Evolutionary conservation across 495 filamentous ascomycete species (phyloP).

Genomic region (Recurvomyces mirabilis): DNA sequence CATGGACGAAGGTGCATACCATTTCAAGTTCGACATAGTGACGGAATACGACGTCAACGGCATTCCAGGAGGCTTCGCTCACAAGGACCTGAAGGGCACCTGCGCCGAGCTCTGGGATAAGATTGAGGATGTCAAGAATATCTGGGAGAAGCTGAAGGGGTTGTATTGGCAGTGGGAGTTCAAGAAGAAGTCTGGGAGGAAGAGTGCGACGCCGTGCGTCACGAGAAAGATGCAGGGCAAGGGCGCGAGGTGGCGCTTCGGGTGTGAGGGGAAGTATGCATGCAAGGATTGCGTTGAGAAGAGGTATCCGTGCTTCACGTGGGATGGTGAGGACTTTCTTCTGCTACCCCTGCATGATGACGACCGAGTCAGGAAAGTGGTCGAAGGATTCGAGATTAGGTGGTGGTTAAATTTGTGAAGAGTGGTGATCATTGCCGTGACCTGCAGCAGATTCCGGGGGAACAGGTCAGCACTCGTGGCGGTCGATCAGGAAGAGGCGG

Average conservation of each 20-base stretch:
- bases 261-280: constrained; percentile 1
- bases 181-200: not conserved
- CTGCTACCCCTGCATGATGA: constrained; percentile 7
- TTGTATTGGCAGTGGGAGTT: not conserved
- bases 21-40: not conserved
- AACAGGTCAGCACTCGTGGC: too few species aligned
- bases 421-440: too few species aligned
- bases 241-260: constrained; percentile 2
- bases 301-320: constrained; percentile 10
- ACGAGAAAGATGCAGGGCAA: not conserved
- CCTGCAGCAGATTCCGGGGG: too few species aligned
- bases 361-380: constrained; percentile 2
- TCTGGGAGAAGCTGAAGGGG: constrained; percentile 1
- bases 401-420: constrained; percentile 19
- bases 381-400: constrained; percentile 3
- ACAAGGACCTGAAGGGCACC: not conserved
- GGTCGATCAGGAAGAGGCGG: too few species aligned
- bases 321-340: constrained; percentile 1
- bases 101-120: constrained; percentile 1
- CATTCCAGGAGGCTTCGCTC: not conserved
- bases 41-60: not conserved
- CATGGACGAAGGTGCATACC: not conserved
- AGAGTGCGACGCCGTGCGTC: not conserved
- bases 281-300: constrained; percentile 8
- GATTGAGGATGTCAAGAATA: not conserved